Base-by-base conservation (phyloP, 23 red algal genomes). In the Gracilaria gracilis region DNA sequence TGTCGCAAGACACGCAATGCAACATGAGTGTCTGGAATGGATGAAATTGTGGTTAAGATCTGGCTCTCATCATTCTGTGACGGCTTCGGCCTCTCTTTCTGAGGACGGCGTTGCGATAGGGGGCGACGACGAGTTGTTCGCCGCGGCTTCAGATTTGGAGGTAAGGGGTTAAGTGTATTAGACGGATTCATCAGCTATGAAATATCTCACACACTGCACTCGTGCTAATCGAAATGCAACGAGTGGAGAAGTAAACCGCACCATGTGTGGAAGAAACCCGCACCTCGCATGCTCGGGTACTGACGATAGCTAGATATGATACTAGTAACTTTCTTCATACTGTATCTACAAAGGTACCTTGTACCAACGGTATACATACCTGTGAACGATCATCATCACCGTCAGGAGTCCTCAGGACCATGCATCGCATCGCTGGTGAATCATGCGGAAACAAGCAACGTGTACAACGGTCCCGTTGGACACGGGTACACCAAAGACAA, bases 11-110 rank as follows among this genome's bases (percentile, higher is more conserved):
- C 51, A 44, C 61, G 57, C 59, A 80, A 25, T 15, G 88, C 88
- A 20, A 91, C 49, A 39, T 39, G 65, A 72, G 88, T 59, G 67
- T 91, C 88, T 13, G 76, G 65, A 17, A 83, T 50, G 9, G 59
- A 24, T 38, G 88, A 69, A 49, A 89, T 50, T 11, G 85, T 29
- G 36, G 44, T 31, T 38, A 89, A 65, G 12, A 80, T 14, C 0
- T n/a, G 31, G 35, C 80, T 48, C 25, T 81, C 76, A 4, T 81
- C 76, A 81, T 54, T 35, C 44, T 40, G 67, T 44, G 33, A 12
- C 20, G 67, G 67, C 7, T 42, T 20, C 35, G 13, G 33, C 35
- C 11, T 73, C 19, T 73, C 23, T 73, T 44, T 73, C 28, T 16
- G 17, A 24, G 20, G 67, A 15, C 33, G 67, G 44, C 17, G 34